Evolutionary conservation across 2,329 filamentous ascomycete species (phyloP).

Genomic region (Bipolaris victoriae): DNA sequence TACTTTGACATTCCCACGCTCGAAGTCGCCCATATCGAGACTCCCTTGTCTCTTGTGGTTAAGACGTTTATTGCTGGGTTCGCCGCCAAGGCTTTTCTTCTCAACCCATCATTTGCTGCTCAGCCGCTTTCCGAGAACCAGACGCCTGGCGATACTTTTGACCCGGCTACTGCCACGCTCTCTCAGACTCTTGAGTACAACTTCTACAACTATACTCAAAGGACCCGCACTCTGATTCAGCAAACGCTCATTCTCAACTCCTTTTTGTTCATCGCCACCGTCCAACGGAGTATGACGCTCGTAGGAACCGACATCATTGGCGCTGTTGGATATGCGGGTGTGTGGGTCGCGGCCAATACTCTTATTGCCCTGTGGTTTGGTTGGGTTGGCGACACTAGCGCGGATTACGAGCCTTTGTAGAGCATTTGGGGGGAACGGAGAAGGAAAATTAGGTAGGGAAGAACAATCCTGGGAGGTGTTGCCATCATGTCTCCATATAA

Average conservation of each 20-base stretch:
- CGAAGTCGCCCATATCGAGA: constrained; percentile 68
- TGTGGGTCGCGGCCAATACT: constrained; percentile 74
- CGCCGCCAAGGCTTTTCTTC: constrained; percentile 78
- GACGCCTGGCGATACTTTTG: constrained; percentile 62
- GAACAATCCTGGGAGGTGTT: neutral
- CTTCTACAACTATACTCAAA: constrained; percentile 71
- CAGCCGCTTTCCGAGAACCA: constrained; percentile 56
- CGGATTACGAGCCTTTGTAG: constrained; percentile 32
- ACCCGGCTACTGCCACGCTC: constrained; percentile 69
- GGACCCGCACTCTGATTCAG: constrained; percentile 66
- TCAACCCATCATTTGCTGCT: constrained; percentile 68
- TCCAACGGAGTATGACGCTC: constrained; percentile 71
- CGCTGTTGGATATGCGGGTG: constrained; percentile 71
- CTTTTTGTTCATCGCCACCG: constrained; percentile 60
- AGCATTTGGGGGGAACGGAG: too few relatives aligned
- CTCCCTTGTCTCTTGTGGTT: constrained; percentile 55
- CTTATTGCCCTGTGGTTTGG: constrained; percentile 64
- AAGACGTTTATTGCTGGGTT: constrained; percentile 71
- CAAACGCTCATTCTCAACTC: constrained; percentile 59
- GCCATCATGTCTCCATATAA: neutral
- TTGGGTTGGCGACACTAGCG: constrained; percentile 55
- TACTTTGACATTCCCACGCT: constrained; percentile 78
- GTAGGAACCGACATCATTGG: constrained; percentile 73
- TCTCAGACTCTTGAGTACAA: constrained; percentile 74
- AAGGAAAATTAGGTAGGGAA: neutral